Base-by-base conservation (phyloP, 257 asterid species). In the Petunia axillaris region DNA sequence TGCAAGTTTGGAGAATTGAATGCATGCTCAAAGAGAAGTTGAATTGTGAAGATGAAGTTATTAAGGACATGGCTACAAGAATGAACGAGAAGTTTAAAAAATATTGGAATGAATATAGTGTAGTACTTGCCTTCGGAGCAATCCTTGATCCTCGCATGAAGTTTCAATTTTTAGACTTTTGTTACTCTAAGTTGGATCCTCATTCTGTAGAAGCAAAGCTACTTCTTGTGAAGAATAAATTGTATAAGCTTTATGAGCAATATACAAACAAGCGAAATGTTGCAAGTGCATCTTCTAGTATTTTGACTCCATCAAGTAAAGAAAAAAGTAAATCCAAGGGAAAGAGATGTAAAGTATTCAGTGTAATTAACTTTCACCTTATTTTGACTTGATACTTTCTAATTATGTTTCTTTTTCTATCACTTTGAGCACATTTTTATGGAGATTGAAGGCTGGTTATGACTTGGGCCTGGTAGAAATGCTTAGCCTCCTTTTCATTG, bases 61-160 rank as follows among this genome's bases (percentile, higher is more conserved):
- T 75, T 1, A 52, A 11, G 41, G 3, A 25, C 8, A 75, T 75
- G 62, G n/a, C 43, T 25, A 10, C 9, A 52, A 53, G 10, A 25
- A 75, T 75, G 38, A 9, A 6, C 5, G 65, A 52, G 6, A 52
- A 74, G 35, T 73, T 73, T 16, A 4, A 48, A 46, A 16, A 73
- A 35, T 73, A 35, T 5, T 73, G 46, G 41, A 70, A 10, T 35
- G 14, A 37, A 7, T 73, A 50, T 50, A 73, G 60, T 7, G 3
- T 50, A 50, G 43, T 73, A 9, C 62, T 73, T 16, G 78, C 63
- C 14, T 48, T 73, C 50, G 46, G 11, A 37, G 78, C 44, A 46
- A 15, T 25, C 14, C 16, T 73, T 73, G 63, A 73, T 44, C 46
- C 46, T 38, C 46, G 78, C 46, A 37, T 38, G 8, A 65, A 65